Percentiles rank a stretch among this genome's conserved stretches.
Evolutionary conservation across 2,329 filamentous ascomycete genomes (phyloP).

Genomic region (Fusarium sp.): DNA sequence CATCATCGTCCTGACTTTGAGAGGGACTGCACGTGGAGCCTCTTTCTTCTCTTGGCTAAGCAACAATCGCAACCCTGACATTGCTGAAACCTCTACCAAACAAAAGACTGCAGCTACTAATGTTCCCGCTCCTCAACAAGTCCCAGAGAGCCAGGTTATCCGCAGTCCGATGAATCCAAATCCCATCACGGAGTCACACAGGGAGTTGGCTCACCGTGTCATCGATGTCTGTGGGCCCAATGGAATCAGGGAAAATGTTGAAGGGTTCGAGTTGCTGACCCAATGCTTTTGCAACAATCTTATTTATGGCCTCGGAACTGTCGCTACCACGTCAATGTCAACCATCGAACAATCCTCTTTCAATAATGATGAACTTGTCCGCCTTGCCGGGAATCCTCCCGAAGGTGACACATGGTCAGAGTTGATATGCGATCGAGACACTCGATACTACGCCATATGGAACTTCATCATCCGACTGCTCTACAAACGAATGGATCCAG

Average conservation of each 20-base stretch:
- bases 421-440: neutral
- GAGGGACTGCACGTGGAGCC: neutral
- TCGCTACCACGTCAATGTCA: neutral
- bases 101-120: accelerated
- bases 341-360: neutral
- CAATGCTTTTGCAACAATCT: neutral
- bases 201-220: neutral
- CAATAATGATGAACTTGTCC: neutral
- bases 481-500: neutral
- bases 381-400: neutral
- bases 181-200: neutral
- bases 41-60: neutral
- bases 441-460: neutral
- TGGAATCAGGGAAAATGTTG: neutral
- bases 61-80: accelerated
- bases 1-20: neutral
- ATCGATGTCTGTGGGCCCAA: neutral
- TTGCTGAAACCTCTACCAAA: neutral
- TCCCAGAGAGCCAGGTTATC: neutral
- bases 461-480: neutral
- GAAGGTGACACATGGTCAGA: neutral
- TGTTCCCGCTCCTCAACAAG: neutral
- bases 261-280: neutral
- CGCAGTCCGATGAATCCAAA: neutral
- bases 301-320: neutral